Percentiles rank a stretch among this genome's conserved stretches.
Evolutionary conservation across 2,329 filamentous ascomycete genomes (phyloP).

Genomic region (Lasiodiplodia sp.): DNA sequence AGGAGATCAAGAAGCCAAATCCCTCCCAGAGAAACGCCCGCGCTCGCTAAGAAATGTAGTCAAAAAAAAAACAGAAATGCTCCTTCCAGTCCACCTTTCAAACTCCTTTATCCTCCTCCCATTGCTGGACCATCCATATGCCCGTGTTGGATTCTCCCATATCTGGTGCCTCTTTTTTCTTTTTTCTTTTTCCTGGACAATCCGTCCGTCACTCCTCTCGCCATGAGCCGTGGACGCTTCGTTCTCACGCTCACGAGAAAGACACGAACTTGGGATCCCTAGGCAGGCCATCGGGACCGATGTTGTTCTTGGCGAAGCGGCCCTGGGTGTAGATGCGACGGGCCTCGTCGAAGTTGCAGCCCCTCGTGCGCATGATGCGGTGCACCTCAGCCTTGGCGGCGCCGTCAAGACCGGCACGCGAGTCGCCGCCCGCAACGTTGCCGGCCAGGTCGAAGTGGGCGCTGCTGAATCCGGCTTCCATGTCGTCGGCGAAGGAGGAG

Average conservation of each 20-base stretch:
- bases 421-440: conserved; percentile 83
- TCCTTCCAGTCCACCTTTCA: not conserved
- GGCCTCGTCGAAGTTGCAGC: conserved; percentile 89
- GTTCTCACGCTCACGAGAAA: conserved; percentile 67
- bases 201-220: not conserved
- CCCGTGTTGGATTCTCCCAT: not conserved
- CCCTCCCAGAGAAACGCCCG: conserved; percentile 11
- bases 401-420: conserved; percentile 80
- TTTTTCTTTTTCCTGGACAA: not conserved
- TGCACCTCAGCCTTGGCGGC: conserved; percentile 81
- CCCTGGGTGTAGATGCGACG: conserved; percentile 85
- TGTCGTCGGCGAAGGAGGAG: conserved; percentile 74
- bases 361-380: conserved; percentile 86
- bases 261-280: conserved; percentile 95
- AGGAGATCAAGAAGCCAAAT: not conserved
- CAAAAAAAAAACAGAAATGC: not conserved
- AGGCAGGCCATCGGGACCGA: conserved; percentile 85
- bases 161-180: not conserved
- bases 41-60: conserved; percentile 16
- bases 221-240: not conserved
- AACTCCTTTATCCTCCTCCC: not conserved
- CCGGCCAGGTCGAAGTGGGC: conserved; percentile 80
- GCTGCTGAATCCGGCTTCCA: conserved; percentile 85
- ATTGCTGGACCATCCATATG: not conserved
- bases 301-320: conserved; percentile 84